Evolutionary conservation across 2,329 filamentous ascomycete species (phyloP).

Genomic region (Fusarium liriodendri): DNA sequence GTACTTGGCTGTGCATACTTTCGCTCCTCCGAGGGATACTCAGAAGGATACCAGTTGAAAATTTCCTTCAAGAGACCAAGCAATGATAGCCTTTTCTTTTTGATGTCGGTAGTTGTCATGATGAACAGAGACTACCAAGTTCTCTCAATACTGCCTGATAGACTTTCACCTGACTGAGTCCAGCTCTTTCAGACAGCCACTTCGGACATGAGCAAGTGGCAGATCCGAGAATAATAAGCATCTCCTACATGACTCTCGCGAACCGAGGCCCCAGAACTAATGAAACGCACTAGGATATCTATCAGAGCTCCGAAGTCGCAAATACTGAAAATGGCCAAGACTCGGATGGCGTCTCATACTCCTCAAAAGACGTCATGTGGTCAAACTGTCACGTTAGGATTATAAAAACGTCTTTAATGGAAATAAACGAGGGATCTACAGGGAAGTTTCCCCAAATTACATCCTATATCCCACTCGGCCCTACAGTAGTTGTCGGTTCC

Average conservation of each 20-base stretch:
- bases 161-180: background rate
- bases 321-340: background rate
- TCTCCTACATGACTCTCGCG: background rate
- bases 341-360: background rate
- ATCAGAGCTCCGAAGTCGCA: background rate
- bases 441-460: background rate
- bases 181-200: background rate
- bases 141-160: background rate
- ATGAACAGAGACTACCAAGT: background rate
- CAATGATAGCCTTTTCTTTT: background rate
- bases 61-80: constrained; percentile 1
- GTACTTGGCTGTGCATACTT: constrained; percentile 2
- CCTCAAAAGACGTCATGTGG: background rate
- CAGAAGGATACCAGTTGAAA: constrained; percentile 28
- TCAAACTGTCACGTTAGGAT: background rate
- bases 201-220: background rate
- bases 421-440: background rate
- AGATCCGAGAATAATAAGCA: background rate
- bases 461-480: background rate
- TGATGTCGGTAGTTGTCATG: background rate
- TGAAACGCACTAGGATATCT: background rate
- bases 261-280: background rate
- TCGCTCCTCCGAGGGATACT: constrained; percentile 40
- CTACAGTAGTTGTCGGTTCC: background rate
- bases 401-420: background rate